Base-by-base conservation (phyloP, 805 yeast species). In the Jamesozyma rosinii region DNA sequence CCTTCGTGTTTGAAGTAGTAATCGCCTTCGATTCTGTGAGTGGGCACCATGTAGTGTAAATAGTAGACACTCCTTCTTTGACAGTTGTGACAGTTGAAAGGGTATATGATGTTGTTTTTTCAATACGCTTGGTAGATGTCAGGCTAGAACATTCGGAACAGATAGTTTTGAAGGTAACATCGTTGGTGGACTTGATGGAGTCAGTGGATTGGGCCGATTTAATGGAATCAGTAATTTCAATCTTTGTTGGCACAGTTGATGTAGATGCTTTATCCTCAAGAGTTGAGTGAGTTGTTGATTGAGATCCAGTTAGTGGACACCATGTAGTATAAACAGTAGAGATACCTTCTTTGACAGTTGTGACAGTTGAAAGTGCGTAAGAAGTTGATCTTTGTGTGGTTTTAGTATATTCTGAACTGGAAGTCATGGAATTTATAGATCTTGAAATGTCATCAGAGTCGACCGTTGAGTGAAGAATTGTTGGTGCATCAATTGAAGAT, bases 321-420 rank as follows among this genome's bases (percentile, higher is more conserved):
- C 67, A 67, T 10, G 72, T 67, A 18, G 72, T 65, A 61, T 62
- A 72, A 15, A 55, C 55, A n/a, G 53, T 49, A 1, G 38, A 35
- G n/a, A 41, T 27, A n/a, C 48, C 49, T 13, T 39, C 30, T 3
- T 43, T 37, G 18, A 43, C 35, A 20, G 40, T 27, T 11, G 49
- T 39, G 2, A 43, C 20, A 13, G 43, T 35, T 19, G 42, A 48
- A 10, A 37, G 43, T 29, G 46, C 14, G 11, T 4, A 26, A 3
- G 38, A 24, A 26, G 38, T 36, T 15, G 40, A 10, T 9, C 34
- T 17, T 11, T 42, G 21, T n/a, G 36, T 24, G n/a, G 33, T 13
- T 15, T 6, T 35, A 38, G 27, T n/a, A 14, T n/a, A 10, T 18
- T 34, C 15, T 19, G 40, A 10, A 29, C 42, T 11, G 5, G 35